A percentile compares a stretch with the other conserved stretches of the same genome.
phyloP scores from a whole-genome alignment of 495 filamentous ascomycete species.

The Penicillium salamii region DNA sequence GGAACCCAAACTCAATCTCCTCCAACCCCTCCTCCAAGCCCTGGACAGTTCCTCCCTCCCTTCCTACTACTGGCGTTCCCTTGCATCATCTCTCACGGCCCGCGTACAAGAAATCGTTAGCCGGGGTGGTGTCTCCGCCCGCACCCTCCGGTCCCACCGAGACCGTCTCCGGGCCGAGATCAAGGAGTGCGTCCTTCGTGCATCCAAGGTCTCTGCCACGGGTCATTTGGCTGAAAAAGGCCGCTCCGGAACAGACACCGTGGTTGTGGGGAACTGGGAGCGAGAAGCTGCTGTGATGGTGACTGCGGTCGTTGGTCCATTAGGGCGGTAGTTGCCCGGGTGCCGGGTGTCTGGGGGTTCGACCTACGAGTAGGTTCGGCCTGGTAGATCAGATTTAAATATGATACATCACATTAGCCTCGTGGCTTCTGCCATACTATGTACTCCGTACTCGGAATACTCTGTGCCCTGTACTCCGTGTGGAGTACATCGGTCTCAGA shows the following conservation, averaged over 20 bases:
- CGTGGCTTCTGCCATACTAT: no score
- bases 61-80: slow-evolving; percentile 86
- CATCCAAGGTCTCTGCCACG: slow-evolving; percentile 59
- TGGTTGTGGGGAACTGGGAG: slow-evolving; percentile 66
- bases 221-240: slow-evolving; percentile 36
- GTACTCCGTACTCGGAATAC: no score
- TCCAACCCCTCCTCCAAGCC: slow-evolving; percentile 68
- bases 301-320: slow-evolving; percentile 59
- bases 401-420: no score
- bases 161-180: slow-evolving; percentile 75
- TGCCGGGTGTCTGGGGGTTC: no score
- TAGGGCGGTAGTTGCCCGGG: slow-evolving; percentile 51
- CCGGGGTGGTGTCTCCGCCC: slow-evolving; percentile 77
- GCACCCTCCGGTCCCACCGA: slow-evolving; percentile 73
- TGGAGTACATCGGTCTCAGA: no score
- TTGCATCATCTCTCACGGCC: slow-evolving; percentile 72
- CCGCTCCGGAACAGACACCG: slow-evolving; percentile 37
- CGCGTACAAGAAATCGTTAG: slow-evolving; percentile 80
- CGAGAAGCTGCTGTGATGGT: slow-evolving; percentile 96
- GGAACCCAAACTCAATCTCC: slow-evolving; percentile 49
- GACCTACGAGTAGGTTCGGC: no score
- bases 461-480: no score
- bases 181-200: slow-evolving; percentile 76
- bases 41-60: slow-evolving; percentile 85
- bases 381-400: no score